Conservation (phyloP, 495 filamentous ascomycete species). For the Tuber calosporum region DNA sequence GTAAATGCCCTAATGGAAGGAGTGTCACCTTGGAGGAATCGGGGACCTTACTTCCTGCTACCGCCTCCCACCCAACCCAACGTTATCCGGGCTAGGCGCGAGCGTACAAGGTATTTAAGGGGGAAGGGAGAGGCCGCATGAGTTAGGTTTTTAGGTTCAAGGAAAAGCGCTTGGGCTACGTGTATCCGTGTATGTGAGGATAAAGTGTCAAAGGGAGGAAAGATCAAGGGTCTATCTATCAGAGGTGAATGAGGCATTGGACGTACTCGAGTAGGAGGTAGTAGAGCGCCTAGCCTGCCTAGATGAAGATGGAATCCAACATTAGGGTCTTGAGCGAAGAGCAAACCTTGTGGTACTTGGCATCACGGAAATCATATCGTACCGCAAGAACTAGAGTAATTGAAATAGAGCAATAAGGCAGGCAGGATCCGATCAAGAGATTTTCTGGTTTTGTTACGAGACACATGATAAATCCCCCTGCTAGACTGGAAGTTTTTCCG, state of each 20-base stretch:
- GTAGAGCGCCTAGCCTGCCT: background rate
- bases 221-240: background rate
- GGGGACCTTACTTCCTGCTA: background rate
- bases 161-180: background rate
- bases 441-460: too few relatives aligned
- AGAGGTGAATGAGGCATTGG: background rate
- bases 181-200: background rate
- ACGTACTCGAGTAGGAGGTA: too few relatives aligned
- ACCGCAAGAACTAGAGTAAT: too few relatives aligned
- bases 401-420: too few relatives aligned
- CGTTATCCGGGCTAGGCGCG: background rate
- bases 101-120: background rate
- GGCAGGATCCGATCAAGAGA: too few relatives aligned
- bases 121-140: background rate
- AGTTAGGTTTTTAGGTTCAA: background rate
- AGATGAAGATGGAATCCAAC: background rate
- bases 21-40: background rate
- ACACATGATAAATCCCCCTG: too few relatives aligned
- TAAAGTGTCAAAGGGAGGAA: background rate
- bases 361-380: background rate
- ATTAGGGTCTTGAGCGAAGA: background rate
- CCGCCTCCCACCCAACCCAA: background rate
- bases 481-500: too few relatives aligned
- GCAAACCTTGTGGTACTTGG: background rate
- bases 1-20: background rate